These are phyloP conservation scores for Suhomyces yuchorum DNA, from an alignment of 1,139 yeast species.

Conservation along the genomic window DNA sequence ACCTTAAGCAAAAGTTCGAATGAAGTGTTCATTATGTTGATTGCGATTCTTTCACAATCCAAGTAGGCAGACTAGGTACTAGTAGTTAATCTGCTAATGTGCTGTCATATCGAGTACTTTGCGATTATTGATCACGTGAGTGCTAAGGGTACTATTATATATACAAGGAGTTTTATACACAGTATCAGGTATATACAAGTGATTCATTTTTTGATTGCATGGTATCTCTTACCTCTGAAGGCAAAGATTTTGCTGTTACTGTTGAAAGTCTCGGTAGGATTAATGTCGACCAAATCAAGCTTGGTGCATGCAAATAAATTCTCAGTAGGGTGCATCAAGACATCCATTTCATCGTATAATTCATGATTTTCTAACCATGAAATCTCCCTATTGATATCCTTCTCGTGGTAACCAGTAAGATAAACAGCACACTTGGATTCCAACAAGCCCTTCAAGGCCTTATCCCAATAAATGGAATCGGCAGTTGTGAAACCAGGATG, in stretches of 20 bases:
- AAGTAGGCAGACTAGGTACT: background rate
- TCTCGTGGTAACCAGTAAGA: conserved; percentile 85
- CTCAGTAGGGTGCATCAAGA: conserved; percentile 70
- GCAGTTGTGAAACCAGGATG: conserved; percentile 94
- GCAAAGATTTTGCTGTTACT: conserved; percentile 88
- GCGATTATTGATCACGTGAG: conserved; percentile 5
- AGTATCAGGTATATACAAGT: conserved; percentile 7
- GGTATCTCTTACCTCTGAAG: conserved; percentile 94
- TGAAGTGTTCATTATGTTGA: conserved; percentile 26
- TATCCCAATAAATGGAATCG: conserved; percentile 79
- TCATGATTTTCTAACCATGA: conserved; percentile 69
- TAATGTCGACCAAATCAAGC: conserved; percentile 88
- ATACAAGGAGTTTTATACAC: conserved; percentile 9
- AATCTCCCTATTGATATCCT: conserved; percentile 71
- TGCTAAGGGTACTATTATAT: conserved; percentile 1
- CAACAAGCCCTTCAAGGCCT: conserved; percentile 79
- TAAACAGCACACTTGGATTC: conserved; percentile 92
- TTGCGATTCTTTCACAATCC: background rate
- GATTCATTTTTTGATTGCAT: conserved; percentile 56
- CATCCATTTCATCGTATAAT: conserved; percentile 68
- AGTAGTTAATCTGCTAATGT: background rate
- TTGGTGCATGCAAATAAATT: conserved; percentile 84
- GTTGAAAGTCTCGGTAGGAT: conserved; percentile 92
- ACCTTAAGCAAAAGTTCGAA: conserved; percentile 24
- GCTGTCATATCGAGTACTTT: background rate